Conservation (phyloP, 192 early-diverging fungal species). For the Entrophospora sp. region DNA sequence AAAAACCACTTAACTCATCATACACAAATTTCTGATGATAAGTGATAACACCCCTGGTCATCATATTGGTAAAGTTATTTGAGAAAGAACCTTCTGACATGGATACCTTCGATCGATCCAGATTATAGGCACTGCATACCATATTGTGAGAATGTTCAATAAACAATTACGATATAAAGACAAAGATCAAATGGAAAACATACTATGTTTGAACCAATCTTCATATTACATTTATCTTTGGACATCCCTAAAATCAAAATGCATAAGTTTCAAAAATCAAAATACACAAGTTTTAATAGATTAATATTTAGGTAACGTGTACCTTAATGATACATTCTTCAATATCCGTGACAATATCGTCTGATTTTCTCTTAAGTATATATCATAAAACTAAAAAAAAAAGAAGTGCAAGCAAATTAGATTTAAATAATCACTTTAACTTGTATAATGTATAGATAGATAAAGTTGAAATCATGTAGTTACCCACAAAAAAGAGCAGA, state of each 20-base stretch:
- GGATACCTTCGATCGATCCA: not conserved
- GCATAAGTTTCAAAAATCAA: not conserved
- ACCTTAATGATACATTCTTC: slow-evolving; percentile 17
- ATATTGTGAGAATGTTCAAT: not conserved
- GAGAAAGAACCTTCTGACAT: not conserved
- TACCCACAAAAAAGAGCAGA: too few species aligned
- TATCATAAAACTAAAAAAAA: too few species aligned
- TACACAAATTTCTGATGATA: slow-evolving; percentile 12
- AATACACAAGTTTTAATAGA: not conserved
- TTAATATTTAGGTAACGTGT: not conserved
- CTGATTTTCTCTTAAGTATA: too few species aligned
- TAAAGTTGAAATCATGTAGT: too few species aligned
- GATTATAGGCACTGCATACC: slow-evolving; percentile 1
- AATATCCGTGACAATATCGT: slow-evolving; percentile 7
- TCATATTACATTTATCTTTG: slow-evolving; percentile 3
- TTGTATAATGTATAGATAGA: too few species aligned
- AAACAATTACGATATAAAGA: not conserved
- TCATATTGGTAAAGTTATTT: slow-evolving; percentile 12
- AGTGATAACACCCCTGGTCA: slow-evolving; percentile 6
- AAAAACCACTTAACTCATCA: not conserved
- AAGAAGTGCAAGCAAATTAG: too few species aligned
- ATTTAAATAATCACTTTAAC: too few species aligned
- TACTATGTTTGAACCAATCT: slow-evolving; percentile 6
- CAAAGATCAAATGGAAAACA: not conserved
- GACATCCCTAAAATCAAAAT: not conserved